These are phyloP conservation scores for Craspedostauros australis DNA, from an alignment of 108 stramenopile species.

Conservation along the genomic window DNA sequence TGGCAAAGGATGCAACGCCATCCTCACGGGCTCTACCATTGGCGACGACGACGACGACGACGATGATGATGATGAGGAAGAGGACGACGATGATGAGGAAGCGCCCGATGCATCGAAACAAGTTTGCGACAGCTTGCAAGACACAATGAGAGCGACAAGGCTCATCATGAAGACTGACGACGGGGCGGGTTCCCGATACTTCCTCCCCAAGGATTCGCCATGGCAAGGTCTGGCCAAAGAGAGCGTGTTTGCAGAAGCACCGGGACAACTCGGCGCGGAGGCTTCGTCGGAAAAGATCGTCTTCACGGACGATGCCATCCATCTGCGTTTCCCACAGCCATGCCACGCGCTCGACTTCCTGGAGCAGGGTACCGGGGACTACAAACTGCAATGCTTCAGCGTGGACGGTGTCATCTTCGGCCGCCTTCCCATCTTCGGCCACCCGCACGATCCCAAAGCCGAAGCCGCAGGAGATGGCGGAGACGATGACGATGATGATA, in stretches of 20 bases:
- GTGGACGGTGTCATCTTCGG: slow-evolving; percentile 66
- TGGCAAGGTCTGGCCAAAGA: slow-evolving; percentile 50
- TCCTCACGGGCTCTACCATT: slow-evolving; percentile 38
- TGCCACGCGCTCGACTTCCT: slow-evolving; percentile 44
- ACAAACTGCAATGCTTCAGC: slow-evolving; percentile 14
- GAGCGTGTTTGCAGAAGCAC: background rate
- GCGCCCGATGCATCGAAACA: slow-evolving; percentile 38
- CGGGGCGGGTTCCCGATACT: slow-evolving; percentile 31
- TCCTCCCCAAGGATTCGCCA: slow-evolving; percentile 56
- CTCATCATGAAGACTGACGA: slow-evolving; percentile 8
- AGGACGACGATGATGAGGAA: slow-evolving; percentile 57
- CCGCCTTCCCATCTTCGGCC: slow-evolving; percentile 80
- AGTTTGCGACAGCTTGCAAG: slow-evolving; percentile 77
- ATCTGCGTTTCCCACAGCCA: slow-evolving; percentile 31
- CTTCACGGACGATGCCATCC: slow-evolving; percentile 30
- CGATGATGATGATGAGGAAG: slow-evolving; percentile 61
- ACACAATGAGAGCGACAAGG: slow-evolving; percentile 51
- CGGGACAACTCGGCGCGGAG: slow-evolving; percentile 1
- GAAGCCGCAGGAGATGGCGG: slow-evolving; percentile 40
- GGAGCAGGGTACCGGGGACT: slow-evolving; percentile 26
- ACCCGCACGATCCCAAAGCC: slow-evolving; percentile 32
- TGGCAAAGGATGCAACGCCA: slow-evolving; percentile 42
- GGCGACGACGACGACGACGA: slow-evolving; percentile 34
- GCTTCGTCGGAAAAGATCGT: slow-evolving; percentile 10
- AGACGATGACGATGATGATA: slow-evolving; percentile 51